Evolutionary conservation across 2,329 filamentous ascomycete species (phyloP).

Genomic region (Ceratocystis diversiconidia): DNA sequence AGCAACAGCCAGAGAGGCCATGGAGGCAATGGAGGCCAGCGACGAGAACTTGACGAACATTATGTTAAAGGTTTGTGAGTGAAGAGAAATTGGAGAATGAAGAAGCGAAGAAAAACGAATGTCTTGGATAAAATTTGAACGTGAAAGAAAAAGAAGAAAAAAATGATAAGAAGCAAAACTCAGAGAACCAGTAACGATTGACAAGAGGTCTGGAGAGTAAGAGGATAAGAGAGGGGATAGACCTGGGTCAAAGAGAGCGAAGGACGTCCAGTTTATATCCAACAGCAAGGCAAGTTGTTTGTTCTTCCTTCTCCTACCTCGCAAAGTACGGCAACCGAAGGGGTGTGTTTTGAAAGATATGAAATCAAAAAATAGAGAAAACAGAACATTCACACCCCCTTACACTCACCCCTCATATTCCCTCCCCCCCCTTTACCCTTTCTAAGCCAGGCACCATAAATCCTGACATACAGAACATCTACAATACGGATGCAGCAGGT

Average conservation of each 20-base stretch:
- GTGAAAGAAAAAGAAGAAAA: background rate
- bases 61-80: background rate
- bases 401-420: background rate
- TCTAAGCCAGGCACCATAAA: background rate
- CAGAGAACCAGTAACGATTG: conserved; percentile 7
- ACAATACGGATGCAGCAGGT: background rate
- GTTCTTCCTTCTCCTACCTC: no score
- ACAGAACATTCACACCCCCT: background rate
- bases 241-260: background rate
- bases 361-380: conserved; percentile 1
- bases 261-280: conserved; percentile 3
- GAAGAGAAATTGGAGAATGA: background rate
- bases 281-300: background rate
- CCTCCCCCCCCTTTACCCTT: background rate
- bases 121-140: background rate
- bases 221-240: background rate
- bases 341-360: background rate
- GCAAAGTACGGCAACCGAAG: background rate
- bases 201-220: background rate
- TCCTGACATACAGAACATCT: background rate
- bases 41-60: conserved; percentile 31
- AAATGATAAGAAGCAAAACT: background rate
- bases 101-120: conserved; percentile 4
- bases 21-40: conserved; percentile 33
- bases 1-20: conserved; percentile 37